These are phyloP conservation scores for Moesziomyces antarcticus DNA, from an alignment of 1,284 basidiomycete species.

Conservation along the genomic window DNA sequence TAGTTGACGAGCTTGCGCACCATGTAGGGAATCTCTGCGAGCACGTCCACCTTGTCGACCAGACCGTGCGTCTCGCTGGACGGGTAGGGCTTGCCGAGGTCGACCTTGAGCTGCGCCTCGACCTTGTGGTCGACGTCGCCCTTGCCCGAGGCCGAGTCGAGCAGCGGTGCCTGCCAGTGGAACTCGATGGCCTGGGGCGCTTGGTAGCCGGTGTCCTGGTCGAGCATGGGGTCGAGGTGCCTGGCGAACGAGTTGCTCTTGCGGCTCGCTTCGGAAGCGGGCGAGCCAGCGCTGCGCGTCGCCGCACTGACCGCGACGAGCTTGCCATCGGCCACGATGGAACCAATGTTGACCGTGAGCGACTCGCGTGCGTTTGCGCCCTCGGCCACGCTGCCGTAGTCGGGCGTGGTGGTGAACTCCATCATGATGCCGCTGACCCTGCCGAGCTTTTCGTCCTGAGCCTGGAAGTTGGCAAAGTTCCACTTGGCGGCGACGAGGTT, in stretches of 20 bases:
- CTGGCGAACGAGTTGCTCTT: conserved; percentile 76
- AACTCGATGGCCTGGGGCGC: conserved; percentile 79
- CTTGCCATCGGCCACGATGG: conserved; percentile 81
- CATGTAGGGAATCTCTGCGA: conserved; percentile 94
- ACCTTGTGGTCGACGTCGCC: conserved; percentile 39
- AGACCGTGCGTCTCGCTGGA: conserved; percentile 74
- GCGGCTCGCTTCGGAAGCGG: conserved; percentile 68
- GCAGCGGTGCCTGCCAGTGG: conserved; percentile 80
- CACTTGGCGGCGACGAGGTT: conserved; percentile 91
- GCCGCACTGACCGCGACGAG: conserved; percentile 75
- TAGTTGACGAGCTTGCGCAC: conserved; percentile 89
- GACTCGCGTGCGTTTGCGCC: conserved; percentile 34
- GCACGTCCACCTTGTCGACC: conserved; percentile 95
- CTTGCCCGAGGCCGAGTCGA: conserved; percentile 62
- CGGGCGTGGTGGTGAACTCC: conserved; percentile 84
- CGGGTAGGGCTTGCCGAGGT: conserved; percentile 59
- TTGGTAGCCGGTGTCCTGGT: conserved; percentile 83
- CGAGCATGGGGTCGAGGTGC: conserved; percentile 75
- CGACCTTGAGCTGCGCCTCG: conserved; percentile 43
- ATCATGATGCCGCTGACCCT: conserved; percentile 83
- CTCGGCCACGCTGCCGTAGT: conserved; percentile 52
- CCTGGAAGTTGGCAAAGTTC: conserved; percentile 93
- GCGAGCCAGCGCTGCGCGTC: conserved; percentile 64
- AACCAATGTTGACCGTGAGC: conserved; percentile 80
- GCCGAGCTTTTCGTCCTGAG: conserved; percentile 69